Base-by-base conservation (phyloP, 768 basidiomycete genomes). In the Macrolepiota fuliginosa region DNA sequence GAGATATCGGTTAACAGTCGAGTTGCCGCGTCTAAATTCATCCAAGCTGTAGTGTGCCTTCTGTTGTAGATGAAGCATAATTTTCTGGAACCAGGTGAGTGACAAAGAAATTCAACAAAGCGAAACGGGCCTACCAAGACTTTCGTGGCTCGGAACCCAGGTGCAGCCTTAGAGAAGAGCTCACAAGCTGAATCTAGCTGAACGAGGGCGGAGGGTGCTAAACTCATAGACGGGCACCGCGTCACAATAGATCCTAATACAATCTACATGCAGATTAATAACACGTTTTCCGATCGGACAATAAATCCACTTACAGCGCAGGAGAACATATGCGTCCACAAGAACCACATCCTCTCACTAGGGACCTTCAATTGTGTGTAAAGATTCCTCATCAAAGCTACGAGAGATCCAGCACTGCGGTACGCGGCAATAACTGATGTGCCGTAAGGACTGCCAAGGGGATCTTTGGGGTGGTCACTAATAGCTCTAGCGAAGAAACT, bases 101-200 rank as follows among this genome's bases (percentile, higher is more conserved):
- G 29, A 61, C 35, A 13, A 6, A 56, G 54, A 15, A 36, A 56
- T 45, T 15, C 7, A 46, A 47, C 45, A 55, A 51, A 13, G 62
- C 25, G 39, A 22, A 25, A 22, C 46, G 25, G 27, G 68, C 80
- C 71, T 69, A 89, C 88, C 74, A 89, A 71, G 56, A 90, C 88
- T 65, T 86, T 80, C 55, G 79, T 77, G 0, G 88, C 88, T 59
- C 81, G 79, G 71, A 90, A 90, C 19, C 84, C 85, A 19, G 75
- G 78, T 10, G 88, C 88, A 19, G 87, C 83, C 69, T 86, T 87
- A n/a, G 85, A 78, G 66, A 90, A 90, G 32, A 90, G 78, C 59
- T 89, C 85, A 65, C 88, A 90, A 5, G 89, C 89, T 0, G 89
- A 89, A 68, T 90, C 87, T 29, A 91, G 74, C 67, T 91, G 89